These are phyloP conservation scores for Solanum hybrid DNA, from an alignment of 305 asterid genomes.

Conservation along the genomic window DNA sequence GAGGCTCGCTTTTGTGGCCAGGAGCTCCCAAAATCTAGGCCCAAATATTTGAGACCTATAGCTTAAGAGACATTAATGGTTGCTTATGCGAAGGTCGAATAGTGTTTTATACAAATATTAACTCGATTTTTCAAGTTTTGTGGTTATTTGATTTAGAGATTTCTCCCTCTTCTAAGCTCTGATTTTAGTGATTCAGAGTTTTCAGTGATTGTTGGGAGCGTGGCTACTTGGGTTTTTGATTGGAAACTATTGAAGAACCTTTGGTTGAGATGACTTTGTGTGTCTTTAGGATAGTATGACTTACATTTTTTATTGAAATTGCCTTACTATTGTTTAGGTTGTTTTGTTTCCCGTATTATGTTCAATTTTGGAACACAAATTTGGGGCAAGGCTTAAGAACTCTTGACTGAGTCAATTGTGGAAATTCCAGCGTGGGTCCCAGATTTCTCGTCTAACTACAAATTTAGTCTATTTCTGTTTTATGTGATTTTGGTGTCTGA, in stretches of 20 bases:
- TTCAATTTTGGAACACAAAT: too few relatives aligned
- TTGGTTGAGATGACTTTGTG: background rate
- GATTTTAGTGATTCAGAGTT: background rate
- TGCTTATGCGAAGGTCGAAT: background rate
- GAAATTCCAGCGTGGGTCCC: too few relatives aligned
- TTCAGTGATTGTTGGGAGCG: background rate
- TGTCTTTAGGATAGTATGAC: background rate
- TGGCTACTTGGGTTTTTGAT: background rate
- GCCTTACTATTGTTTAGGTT: too few relatives aligned
- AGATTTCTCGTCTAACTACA: too few relatives aligned
- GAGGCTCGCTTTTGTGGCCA: background rate
- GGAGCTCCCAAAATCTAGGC: background rate
- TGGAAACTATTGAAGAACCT: background rate
- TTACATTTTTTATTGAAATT: too few relatives aligned
- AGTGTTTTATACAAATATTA: background rate
- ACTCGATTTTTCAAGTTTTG: background rate
- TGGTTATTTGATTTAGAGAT: background rate
- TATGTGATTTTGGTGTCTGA: too few relatives aligned
- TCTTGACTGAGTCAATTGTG: too few relatives aligned
- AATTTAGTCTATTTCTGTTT: too few relatives aligned
- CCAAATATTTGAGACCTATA: background rate
- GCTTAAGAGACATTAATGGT: background rate
- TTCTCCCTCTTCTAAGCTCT: background rate
- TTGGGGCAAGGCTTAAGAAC: too few relatives aligned
- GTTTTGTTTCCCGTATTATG: too few relatives aligned